phyloP scores from a whole-genome alignment of 495 filamentous ascomycete species.

The Geopyxis carbonaria region DNA sequence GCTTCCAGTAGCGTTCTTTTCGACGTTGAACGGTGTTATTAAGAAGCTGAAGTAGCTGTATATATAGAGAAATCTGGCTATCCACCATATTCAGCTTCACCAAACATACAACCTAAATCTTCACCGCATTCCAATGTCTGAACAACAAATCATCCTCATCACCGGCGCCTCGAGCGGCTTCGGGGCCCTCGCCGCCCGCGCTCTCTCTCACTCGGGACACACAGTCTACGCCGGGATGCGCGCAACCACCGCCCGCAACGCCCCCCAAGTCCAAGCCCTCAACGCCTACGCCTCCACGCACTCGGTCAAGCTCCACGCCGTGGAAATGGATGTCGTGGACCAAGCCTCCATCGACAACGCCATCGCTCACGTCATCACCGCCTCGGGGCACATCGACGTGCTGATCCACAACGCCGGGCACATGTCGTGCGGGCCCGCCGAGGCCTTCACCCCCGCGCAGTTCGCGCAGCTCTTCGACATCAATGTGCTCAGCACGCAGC shows the following conservation, averaged over 20 bases:
- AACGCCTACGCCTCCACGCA: constrained; percentile 8
- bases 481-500: constrained; percentile 19
- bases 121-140: too few species aligned
- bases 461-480: constrained; percentile 16
- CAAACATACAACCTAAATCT: too few species aligned
- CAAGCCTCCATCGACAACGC: constrained; percentile 12
- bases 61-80: too few species aligned
- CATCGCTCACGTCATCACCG: constrained; percentile 7
- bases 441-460: constrained; percentile 21
- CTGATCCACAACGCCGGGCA: constrained; percentile 23
- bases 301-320: constrained; percentile 13
- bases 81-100: too few species aligned
- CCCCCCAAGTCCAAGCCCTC: too few species aligned
- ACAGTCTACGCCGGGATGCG: constrained; percentile 22
- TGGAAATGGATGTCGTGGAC: constrained; percentile 14
- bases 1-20: too few species aligned
- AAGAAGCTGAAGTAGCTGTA: too few species aligned
- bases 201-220: constrained; percentile 15
- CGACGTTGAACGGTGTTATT: too few species aligned
- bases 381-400: constrained; percentile 12
- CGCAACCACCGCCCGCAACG: constrained; percentile 10
- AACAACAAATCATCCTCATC: too few species aligned
- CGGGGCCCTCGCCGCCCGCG: too few species aligned
- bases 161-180: too few species aligned
- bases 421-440: constrained; percentile 19